A percentile compares a stretch with the other conserved stretches of the same genome.
Conservation (phyloP, 1,284 basidiomycete genomes). For the Binderoboletus segoi region DNA sequence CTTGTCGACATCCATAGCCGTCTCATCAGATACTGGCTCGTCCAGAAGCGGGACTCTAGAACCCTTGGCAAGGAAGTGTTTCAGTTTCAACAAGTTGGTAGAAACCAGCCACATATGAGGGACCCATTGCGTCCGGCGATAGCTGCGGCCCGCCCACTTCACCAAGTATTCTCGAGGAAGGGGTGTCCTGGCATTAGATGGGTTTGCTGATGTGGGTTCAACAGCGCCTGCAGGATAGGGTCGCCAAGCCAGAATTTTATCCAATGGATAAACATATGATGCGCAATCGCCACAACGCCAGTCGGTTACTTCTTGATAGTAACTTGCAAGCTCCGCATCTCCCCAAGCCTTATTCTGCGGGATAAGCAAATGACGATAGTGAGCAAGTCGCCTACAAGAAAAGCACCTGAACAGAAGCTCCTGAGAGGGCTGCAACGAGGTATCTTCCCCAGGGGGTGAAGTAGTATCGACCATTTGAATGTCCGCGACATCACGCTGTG, state of each 20-base stretch:
- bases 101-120: slow-evolving; percentile 87
- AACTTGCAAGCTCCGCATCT: slow-evolving; percentile 51
- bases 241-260: slow-evolving; percentile 91
- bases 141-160: slow-evolving; percentile 82
- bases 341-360: slow-evolving; percentile 45
- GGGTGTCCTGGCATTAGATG: slow-evolving; percentile 56
- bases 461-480: slow-evolving; percentile 37
- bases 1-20: slow-evolving; percentile 35
- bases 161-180: slow-evolving; percentile 88
- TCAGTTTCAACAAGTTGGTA: slow-evolving; percentile 61
- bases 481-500: slow-evolving; percentile 23
- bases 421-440: slow-evolving; percentile 24
- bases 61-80: slow-evolving; percentile 76
- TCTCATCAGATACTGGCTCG: slow-evolving; percentile 41
- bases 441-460: slow-evolving; percentile 11
- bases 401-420: slow-evolving; percentile 78
- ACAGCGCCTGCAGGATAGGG: slow-evolving; percentile 67
- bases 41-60: slow-evolving; percentile 68
- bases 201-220: slow-evolving; percentile 50
- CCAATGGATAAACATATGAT: slow-evolving; percentile 73
- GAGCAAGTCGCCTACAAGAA: slow-evolving; percentile 77
- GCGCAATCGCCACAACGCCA: slow-evolving; percentile 83
- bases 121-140: slow-evolving; percentile 81
- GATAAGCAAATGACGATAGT: slow-evolving; percentile 74
- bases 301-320: slow-evolving; percentile 64